Conservation (phyloP, 345 rosid genomes). For the Lumnitzera racemosa region DNA sequence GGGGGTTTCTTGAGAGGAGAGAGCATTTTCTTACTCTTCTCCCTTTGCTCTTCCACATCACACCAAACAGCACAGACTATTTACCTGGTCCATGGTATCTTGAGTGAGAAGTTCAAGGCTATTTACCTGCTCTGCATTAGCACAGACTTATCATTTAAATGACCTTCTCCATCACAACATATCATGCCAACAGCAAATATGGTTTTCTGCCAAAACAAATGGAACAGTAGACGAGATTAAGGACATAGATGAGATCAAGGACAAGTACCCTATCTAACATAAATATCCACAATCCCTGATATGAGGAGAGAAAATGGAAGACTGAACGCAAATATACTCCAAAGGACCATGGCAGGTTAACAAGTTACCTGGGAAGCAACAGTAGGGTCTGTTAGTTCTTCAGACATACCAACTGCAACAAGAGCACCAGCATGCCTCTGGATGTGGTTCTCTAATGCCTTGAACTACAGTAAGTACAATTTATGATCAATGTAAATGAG, state of each 20-base stretch:
- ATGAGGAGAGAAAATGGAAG: background rate
- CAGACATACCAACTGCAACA: conserved; percentile 52
- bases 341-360: conserved; percentile 2
- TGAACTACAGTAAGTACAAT: conserved; percentile 34
- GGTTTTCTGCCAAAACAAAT: conserved; percentile 46
- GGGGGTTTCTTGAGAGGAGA: no score
- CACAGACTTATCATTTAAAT: conserved; percentile 77
- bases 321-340: background rate
- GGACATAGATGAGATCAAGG: no score
- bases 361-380: conserved; percentile 79
- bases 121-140: conserved; percentile 87
- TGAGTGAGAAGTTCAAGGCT: background rate
- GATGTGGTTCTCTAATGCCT: conserved; percentile 64
- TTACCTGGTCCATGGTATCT: no score
- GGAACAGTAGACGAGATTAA: no score
- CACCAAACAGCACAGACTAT: no score
- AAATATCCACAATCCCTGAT: background rate
- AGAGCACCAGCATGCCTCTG: conserved; percentile 44
- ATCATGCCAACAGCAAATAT: conserved; percentile 85
- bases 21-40: no score
- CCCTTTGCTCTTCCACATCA: no score
- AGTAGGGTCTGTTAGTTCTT: conserved; percentile 76
- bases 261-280: no score
- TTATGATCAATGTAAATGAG: conserved; percentile 5
- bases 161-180: conserved; percentile 94